phyloP scores from a whole-genome alignment of 495 filamentous ascomycete genomes.

The Penicillium fimorum region DNA sequence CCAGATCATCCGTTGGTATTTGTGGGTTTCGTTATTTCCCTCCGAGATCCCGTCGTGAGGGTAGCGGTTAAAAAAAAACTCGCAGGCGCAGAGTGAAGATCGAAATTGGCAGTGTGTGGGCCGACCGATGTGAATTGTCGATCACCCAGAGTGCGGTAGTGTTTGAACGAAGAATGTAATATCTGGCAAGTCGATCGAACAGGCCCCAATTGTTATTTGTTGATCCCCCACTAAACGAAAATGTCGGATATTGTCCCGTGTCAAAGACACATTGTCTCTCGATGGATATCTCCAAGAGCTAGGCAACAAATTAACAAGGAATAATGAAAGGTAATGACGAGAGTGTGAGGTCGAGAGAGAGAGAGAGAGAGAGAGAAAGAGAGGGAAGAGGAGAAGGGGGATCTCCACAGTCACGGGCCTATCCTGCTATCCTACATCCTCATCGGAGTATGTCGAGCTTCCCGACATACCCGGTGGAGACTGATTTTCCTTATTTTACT shows the following conservation, averaged over 20 bases:
- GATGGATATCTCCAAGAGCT: neutral
- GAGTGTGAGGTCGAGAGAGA: neutral
- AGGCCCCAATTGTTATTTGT: slow-evolving; percentile 4
- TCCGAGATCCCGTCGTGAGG: neutral
- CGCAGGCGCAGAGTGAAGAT: neutral
- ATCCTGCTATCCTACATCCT: slow-evolving; percentile 6
- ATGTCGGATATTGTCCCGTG: neutral
- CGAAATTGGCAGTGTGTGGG: slow-evolving; percentile 11
- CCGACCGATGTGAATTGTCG: slow-evolving; percentile 23
- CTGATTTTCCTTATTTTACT: slow-evolving; percentile 4
- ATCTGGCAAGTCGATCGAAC: neutral
- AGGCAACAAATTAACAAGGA: neutral
- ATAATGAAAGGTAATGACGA: neutral
- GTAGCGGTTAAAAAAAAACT: neutral
- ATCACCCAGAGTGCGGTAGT: slow-evolving; percentile 12
- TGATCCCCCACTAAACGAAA: slow-evolving; percentile 17
- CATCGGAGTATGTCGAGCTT: slow-evolving; percentile 12
- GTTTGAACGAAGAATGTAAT: neutral
- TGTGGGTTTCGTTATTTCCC: neutral
- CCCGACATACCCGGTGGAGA: slow-evolving; percentile 14
- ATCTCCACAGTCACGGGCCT: slow-evolving; percentile 4
- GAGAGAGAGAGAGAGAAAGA: neutral
- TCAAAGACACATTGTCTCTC: slow-evolving; percentile 21
- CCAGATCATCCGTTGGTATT: neutral
- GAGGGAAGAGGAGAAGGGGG: slow-evolving; percentile 7